A percentile compares a stretch with the other conserved stretches of the same genome.
phyloP scores from a whole-genome alignment of 495 filamentous ascomycete species.

The Aspergillus bridgeri region DNA sequence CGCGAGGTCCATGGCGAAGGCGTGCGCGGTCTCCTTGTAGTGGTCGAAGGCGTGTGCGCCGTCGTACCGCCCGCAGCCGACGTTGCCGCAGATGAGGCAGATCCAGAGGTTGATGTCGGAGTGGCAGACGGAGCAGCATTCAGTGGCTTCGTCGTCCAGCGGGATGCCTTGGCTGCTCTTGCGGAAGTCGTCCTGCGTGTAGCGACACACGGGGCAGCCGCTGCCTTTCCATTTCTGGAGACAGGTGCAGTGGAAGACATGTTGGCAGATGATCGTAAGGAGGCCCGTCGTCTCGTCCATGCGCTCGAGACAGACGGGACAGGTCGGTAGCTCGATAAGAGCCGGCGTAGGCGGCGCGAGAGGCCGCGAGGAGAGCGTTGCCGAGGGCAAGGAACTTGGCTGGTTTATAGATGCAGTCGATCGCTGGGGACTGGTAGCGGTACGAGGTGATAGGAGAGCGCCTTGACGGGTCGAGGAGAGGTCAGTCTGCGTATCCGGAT shows the following conservation, averaged over 20 bases:
- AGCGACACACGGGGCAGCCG: constrained; percentile 92
- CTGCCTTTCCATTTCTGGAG: constrained; percentile 93
- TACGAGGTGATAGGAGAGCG: constrained; percentile 36
- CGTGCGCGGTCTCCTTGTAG: constrained; percentile 84
- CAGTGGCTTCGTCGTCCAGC: constrained; percentile 39
- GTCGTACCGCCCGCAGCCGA: constrained; percentile 93
- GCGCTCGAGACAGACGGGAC: constrained; percentile 92
- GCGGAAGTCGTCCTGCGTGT: constrained; percentile 62
- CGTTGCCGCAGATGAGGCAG: constrained; percentile 87
- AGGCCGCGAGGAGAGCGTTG: constrained; percentile 67
- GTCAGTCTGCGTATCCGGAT: constrained; percentile 18
- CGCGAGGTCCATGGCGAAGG: constrained; percentile 85
- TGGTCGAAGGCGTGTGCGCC: constrained; percentile 90
- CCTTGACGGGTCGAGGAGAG: constrained; percentile 29
- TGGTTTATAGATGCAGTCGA: constrained; percentile 38
- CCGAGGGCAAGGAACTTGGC: constrained; percentile 45
- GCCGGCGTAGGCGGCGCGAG: constrained; percentile 88
- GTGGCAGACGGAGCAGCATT: constrained; percentile 78
- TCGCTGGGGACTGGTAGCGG: constrained; percentile 41
- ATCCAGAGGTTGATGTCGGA: constrained; percentile 84
- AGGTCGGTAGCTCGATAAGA: constrained; percentile 89
- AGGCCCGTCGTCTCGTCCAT: constrained; percentile 98
- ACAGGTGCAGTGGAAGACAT: constrained; percentile 97
- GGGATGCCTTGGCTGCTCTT: constrained; percentile 25
- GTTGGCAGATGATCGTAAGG: constrained; percentile 93